Percentiles rank a stretch among this genome's conserved stretches.
These are phyloP conservation scores for Hordeum pubiflorum DNA, from an alignment of 202 grass and related monocot genomes.

Conservation along the genomic window DNA sequence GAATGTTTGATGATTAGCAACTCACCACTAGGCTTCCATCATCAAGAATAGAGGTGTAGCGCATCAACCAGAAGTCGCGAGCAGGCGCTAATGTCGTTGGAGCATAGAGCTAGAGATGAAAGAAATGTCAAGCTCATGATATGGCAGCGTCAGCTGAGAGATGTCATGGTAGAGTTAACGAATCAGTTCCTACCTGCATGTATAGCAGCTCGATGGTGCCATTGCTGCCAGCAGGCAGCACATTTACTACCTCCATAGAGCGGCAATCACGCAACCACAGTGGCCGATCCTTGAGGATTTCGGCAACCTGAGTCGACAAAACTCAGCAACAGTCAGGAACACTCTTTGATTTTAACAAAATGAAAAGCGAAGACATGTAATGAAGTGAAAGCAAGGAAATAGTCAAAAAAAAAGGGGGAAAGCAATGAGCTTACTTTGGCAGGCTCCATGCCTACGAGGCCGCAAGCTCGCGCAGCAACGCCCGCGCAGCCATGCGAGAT, in stretches of 20 bases:
- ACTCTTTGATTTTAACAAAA: background rate
- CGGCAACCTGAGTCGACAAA: slow-evolving; percentile 42
- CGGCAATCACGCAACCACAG: slow-evolving; percentile 54
- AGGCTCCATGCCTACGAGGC: slow-evolving; percentile 68
- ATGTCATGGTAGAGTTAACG: background rate
- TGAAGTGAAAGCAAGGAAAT: background rate
- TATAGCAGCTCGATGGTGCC: slow-evolving; percentile 66
- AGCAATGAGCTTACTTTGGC: slow-evolving; percentile 43
- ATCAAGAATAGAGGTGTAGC: slow-evolving; percentile 64
- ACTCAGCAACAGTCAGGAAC: background rate
- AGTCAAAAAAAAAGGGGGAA: no score
- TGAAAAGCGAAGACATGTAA: background rate
- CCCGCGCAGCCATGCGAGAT: slow-evolving; percentile 73
- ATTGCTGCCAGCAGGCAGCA: slow-evolving; percentile 43
- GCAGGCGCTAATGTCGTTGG: slow-evolving; percentile 56
- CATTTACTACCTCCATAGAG: slow-evolving; percentile 59
- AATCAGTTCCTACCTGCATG: slow-evolving; percentile 45
- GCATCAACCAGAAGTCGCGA: slow-evolving; percentile 68
- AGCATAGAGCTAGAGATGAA: slow-evolving; percentile 42
- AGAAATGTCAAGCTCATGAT: background rate
- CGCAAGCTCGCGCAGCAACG: slow-evolving; percentile 68
- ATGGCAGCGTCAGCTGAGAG: background rate
- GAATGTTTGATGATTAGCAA: background rate
- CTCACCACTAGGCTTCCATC: slow-evolving; percentile 63
- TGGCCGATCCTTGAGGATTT: slow-evolving; percentile 61